These are phyloP conservation scores for Caloboletus firmus DNA, from an alignment of 1,284 basidiomycete genomes.

Conservation along the genomic window DNA sequence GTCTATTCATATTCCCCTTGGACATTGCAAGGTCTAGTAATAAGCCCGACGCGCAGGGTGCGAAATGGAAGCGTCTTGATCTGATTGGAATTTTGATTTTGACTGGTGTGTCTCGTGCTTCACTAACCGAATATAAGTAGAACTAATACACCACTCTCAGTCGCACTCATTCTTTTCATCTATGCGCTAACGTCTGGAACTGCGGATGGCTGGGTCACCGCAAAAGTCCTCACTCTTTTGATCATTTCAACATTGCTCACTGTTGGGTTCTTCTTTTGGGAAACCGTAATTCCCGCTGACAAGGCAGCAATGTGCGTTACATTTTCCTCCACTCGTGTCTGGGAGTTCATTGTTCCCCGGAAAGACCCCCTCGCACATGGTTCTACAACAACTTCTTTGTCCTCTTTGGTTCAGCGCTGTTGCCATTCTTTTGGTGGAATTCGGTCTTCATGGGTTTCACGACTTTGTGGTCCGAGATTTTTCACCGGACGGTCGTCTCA, in stretches of 20 bases:
- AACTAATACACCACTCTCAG: constrained; percentile 13
- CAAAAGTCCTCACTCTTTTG: constrained; percentile 36
- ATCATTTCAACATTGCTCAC: constrained; percentile 37
- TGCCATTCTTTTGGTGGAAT: constrained; percentile 44
- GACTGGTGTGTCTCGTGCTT: constrained; percentile 25
- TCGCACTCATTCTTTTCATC: constrained; percentile 40
- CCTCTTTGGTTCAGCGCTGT: constrained; percentile 37
- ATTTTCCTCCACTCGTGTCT: not conserved
- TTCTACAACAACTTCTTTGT: constrained; percentile 43
- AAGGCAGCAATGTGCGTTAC: constrained; percentile 38
- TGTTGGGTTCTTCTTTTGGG: constrained; percentile 42
- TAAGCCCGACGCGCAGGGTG: not conserved
- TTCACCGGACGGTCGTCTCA: constrained; percentile 36
- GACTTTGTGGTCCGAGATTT: constrained; percentile 39
- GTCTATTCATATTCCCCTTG: constrained; percentile 31
- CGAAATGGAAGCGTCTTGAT: constrained; percentile 34
- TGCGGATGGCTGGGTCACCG: constrained; percentile 37
- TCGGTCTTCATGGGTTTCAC: constrained; percentile 33
- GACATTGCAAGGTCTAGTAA: constrained; percentile 14
- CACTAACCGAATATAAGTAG: no score
- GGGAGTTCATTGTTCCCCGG: constrained; percentile 1
- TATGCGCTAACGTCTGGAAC: constrained; percentile 43
- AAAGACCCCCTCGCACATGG: constrained; percentile 41
- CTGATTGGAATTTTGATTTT: constrained; percentile 32
- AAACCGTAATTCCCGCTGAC: constrained; percentile 34